Conservation (phyloP, 768 basidiomycete species). For the Naganishia onofrii region DNA sequence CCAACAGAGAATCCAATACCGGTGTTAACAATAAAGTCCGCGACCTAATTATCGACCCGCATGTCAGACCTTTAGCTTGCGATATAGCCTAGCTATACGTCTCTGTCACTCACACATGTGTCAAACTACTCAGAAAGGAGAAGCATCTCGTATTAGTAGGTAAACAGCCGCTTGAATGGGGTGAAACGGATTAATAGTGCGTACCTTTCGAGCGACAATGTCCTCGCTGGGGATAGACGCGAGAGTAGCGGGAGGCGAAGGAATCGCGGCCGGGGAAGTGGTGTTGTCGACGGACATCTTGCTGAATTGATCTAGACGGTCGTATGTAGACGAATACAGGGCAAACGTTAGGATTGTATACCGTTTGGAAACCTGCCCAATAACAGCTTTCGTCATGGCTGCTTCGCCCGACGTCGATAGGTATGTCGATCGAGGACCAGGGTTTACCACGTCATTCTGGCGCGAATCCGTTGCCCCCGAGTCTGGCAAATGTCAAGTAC, state of each 20-base stretch:
- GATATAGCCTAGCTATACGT: not conserved
- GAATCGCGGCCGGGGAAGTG: constrained; percentile 31
- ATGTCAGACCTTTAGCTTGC: not conserved
- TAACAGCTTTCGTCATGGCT: not conserved
- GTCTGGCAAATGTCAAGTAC: not conserved
- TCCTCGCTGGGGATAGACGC: constrained; percentile 79
- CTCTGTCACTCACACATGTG: constrained; percentile 44
- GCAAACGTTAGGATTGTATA: not conserved
- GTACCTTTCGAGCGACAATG: constrained; percentile 81
- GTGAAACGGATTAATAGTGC: constrained; percentile 27
- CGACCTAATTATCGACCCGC: constrained; percentile 10
- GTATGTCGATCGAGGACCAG: too few species aligned
- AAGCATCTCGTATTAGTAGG: not conserved
- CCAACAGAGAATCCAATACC: constrained; percentile 54
- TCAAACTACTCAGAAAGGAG: constrained; percentile 39
- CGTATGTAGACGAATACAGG: not conserved
- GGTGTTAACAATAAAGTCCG: constrained; percentile 51
- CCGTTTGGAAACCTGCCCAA: not conserved
- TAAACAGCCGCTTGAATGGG: constrained; percentile 12
- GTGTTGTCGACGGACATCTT: constrained; percentile 37
- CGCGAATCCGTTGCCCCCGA: not conserved
- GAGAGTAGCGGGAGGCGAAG: constrained; percentile 38
- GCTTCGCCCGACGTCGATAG: too few species aligned
- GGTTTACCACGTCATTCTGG: not conserved
- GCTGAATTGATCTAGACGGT: not conserved